Percentiles rank a stretch among this genome's conserved stretches.
Conservation (phyloP, 139 green algal species). For the Trebouxia sp. region DNA sequence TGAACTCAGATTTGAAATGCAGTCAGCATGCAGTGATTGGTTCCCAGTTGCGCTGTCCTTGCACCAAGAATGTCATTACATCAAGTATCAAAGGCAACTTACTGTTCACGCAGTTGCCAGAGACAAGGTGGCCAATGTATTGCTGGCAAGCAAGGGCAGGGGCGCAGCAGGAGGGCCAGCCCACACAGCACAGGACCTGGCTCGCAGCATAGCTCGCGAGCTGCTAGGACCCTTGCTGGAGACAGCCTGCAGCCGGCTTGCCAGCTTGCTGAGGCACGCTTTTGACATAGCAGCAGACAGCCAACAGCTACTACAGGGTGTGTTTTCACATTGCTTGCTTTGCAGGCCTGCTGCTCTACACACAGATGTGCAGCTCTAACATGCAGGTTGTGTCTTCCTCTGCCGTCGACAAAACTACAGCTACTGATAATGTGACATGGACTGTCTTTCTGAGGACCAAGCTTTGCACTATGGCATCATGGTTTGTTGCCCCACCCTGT, state of each 20-base stretch:
- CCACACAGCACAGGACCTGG: conserved; percentile 78
- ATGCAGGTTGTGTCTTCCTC: too few relatives aligned
- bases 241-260: conserved; percentile 72
- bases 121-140: conserved; percentile 84
- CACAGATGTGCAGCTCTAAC: too few relatives aligned
- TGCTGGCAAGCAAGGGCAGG: conserved; percentile 76
- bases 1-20: too few relatives aligned
- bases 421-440: too few relatives aligned
- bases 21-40: too few relatives aligned
- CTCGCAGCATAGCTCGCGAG: conserved; percentile 65
- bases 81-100: too few relatives aligned
- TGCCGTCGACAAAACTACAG: too few relatives aligned
- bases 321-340: not conserved
- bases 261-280: conserved; percentile 64
- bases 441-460: too few relatives aligned
- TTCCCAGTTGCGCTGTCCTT: too few relatives aligned
- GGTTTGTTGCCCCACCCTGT: too few relatives aligned
- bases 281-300: conserved; percentile 76
- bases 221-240: conserved; percentile 82
- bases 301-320: conserved; percentile 1
- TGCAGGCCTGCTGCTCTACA: not conserved
- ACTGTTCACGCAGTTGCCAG: conserved; percentile 61
- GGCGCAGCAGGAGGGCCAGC: conserved; percentile 39
- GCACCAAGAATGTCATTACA: too few relatives aligned
- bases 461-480: too few relatives aligned